Base-by-base conservation (phyloP, 1,139 yeast species). In the Debaryomyces subglobosus region DNA sequence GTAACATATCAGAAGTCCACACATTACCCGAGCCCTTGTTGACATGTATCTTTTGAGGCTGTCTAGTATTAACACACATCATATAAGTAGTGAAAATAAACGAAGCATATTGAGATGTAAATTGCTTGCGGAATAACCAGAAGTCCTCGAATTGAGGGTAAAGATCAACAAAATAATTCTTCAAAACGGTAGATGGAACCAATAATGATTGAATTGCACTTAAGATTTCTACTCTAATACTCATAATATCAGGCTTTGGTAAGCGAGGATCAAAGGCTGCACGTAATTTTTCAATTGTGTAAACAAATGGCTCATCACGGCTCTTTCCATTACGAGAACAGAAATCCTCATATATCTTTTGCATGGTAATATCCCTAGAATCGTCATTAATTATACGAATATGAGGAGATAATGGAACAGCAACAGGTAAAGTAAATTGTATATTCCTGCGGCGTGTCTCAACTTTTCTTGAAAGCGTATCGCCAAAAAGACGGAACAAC, bases 51-150 rank as follows among this genome's bases (percentile, higher is more conserved):
- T 92, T 95, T 65, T 89, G 96, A 2, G 99, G 99, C 57, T 90
- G 94, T 62, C 99, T 84, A 48, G 88, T 85, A 65, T 90, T 90
- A 59, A 95, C 91, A 69, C 96, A 86, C 89, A 95, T 84, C 90
- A 94, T 85, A 63, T 89, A 90, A 0, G 98, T 89, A 77, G 92
- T 86, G 68, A 94, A 94, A 35, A 92, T 84, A 59, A 94, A 88
- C 1, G 96, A 86, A n/a, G 98, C 97, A 69, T 94, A 95, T 68
- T 92, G 97, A 16, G 96, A 87, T 9, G 97, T 84, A 61, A 95
- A 95, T 63, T 91, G 97, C 61, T 92, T 92, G 54, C 98, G 82
- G 85, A 95, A 95, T 48, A 92, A 71, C 99, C 99, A 95, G 74
- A 92, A 94, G 62, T 94, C 97, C 65, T 89, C 97, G 66, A 88